These are phyloP conservation scores for Cyberlindnera misumaiensis DNA, from an alignment of 805 yeast genomes.

Conservation along the genomic window DNA sequence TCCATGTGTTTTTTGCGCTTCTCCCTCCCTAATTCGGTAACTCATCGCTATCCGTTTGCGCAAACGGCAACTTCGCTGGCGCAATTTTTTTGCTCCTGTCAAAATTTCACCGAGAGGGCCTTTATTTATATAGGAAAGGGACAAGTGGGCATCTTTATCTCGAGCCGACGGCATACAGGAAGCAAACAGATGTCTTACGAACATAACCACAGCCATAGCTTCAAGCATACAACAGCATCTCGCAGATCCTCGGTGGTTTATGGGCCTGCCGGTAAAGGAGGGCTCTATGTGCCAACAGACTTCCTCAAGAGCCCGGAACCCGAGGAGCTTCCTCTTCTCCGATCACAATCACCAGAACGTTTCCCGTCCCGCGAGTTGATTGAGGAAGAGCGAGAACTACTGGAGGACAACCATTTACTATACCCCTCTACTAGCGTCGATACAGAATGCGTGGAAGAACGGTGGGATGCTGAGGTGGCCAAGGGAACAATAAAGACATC, in stretches of 20 bases:
- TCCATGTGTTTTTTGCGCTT: not conserved
- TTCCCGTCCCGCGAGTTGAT: conserved; percentile 8
- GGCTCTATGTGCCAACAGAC: conserved; percentile 16
- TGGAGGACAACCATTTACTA: conserved; percentile 16
- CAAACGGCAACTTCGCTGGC: not conserved
- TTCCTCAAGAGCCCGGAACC: conserved; percentile 2
- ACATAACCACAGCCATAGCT: conserved; percentile 16
- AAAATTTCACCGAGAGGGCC: too few relatives aligned
- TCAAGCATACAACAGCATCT: conserved; percentile 20
- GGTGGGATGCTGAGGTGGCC: conserved; percentile 22
- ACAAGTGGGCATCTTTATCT: too few relatives aligned
- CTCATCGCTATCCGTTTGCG: too few relatives aligned
- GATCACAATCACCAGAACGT: not conserved
- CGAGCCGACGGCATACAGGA: too few relatives aligned
- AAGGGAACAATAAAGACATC: conserved; percentile 20
- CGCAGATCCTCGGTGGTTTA: conserved; percentile 21
- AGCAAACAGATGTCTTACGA: conserved; percentile 3
- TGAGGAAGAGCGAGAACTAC: conserved; percentile 18
- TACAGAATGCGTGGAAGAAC: conserved; percentile 10
- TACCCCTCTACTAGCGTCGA: conserved; percentile 6
- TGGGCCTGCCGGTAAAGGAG: conserved; percentile 21
- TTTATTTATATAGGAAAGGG: too few relatives aligned
- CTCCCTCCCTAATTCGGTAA: not conserved
- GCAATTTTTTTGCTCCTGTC: not conserved
- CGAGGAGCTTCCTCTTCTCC: conserved; percentile 1